Base-by-base conservation (phyloP, 495 filamentous ascomycete species). In the Penicillium atrosanguineum region DNA sequence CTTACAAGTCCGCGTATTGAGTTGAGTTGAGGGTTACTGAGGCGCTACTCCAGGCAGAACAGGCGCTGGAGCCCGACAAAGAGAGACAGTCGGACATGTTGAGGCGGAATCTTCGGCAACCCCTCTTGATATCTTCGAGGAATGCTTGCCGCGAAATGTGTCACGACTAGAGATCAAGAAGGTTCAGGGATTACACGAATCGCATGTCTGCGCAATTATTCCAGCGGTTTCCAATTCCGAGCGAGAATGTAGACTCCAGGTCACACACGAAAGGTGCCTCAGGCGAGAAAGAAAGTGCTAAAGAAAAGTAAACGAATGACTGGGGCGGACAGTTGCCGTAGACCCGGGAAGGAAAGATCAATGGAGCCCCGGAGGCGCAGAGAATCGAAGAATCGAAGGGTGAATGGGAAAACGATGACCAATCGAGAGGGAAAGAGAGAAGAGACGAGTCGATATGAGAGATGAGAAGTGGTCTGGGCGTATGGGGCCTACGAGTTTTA, bases 41-140 rank as follows among this genome's bases (percentile, higher is more conserved):
- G 2, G 95, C 83, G 34, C 80, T 68, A 62, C 83, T 84, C 69
- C 95, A 99, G 26, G 93, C 91, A 49, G 88, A 76, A 73, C 95
- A 99, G 49, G 80, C 75, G 19, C 81, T 89, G 21, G 95, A 97
- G 38, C 79, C 85, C 40, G 81, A 71, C 25, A 99, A 82, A 18
- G 93, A 83, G 49, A 99, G 83, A 64, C 95, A 99, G 56, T 53
- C 53, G 53, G 76, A 62, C 75, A 78, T 78, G 41, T 50, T 59
- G 64, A 54, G 49, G 20, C 23, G 26, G 26, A 41, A 42, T 43
- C 21, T 37, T 38, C 48, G 36, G 54, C 47, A 31, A 44, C 36
- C 26, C 21, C 37, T 47, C 46, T 25, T 16, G 31, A 38, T 29
- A 47, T 26, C 37, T 25, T 21, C 49, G 42, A 52, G 53, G 55